phyloP scores from a whole-genome alignment of 805 yeast species.

The Starmerella davenportii region DNA sequence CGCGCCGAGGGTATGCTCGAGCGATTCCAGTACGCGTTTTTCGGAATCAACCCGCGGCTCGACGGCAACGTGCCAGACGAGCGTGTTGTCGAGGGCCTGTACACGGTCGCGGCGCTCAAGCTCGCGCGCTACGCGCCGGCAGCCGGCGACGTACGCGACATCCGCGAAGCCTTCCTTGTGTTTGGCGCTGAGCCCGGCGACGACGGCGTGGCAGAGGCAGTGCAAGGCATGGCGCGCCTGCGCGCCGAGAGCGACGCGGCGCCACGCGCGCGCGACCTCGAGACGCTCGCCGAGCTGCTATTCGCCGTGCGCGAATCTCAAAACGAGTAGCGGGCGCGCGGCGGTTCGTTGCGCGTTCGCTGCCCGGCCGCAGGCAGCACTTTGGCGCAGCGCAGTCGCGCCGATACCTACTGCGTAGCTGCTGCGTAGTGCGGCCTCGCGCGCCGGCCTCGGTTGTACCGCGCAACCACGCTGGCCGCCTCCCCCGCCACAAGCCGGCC shows the following conservation, averaged over 20 bases:
- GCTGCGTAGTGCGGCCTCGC: too few relatives aligned
- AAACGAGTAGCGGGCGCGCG: too few relatives aligned
- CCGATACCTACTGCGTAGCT: too few relatives aligned
- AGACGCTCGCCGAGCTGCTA: slow-evolving; percentile 19
- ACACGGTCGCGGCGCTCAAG: slow-evolving; percentile 52
- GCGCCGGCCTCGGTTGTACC: too few relatives aligned
- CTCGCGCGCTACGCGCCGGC: slow-evolving; percentile 31
- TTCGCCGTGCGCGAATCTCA: too few relatives aligned
- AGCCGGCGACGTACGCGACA: slow-evolving; percentile 19
- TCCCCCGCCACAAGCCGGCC: too few relatives aligned
- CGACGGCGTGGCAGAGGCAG: slow-evolving; percentile 27
- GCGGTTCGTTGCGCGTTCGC: too few relatives aligned
- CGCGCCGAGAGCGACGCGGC: slow-evolving; percentile 24
- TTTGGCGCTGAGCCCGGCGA: slow-evolving; percentile 31
- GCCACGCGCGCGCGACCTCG: slow-evolving; percentile 15
- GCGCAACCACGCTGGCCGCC: too few relatives aligned
- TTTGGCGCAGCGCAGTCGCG: too few relatives aligned
- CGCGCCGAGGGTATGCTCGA: slow-evolving; percentile 52
- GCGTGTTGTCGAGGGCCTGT: slow-evolving; percentile 47
- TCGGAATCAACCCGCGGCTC: slow-evolving; percentile 62
- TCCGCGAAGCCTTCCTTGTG: slow-evolving; percentile 32
- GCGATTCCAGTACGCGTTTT: slow-evolving; percentile 65
- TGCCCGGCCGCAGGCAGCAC: too few relatives aligned
- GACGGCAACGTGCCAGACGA: slow-evolving; percentile 42
- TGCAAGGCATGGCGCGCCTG: slow-evolving; percentile 29